phyloP scores from a whole-genome alignment of 768 basidiomycete species.

The Termitomyces sp. region DNA sequence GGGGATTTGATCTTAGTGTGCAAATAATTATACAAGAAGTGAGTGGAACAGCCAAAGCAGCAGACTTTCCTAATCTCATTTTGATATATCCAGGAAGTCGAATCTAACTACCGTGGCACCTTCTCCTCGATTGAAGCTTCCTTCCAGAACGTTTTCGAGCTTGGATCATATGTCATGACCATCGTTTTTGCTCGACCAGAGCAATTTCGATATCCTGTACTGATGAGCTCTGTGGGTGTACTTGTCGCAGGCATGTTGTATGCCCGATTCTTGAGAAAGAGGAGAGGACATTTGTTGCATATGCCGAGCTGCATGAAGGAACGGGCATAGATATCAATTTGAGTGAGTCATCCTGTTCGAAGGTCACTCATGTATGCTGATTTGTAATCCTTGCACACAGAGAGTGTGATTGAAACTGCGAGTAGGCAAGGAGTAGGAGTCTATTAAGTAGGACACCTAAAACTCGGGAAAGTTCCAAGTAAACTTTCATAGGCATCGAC shows the following conservation, averaged over 20 bases:
- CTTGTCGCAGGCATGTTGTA: conserved; percentile 17
- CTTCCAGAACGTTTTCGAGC: conserved; percentile 27
- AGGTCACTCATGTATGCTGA: neutral
- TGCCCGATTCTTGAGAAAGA: conserved; percentile 22
- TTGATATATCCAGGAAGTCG: conserved; percentile 19
- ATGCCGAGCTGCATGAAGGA: conserved; percentile 11
- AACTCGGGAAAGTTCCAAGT: no score
- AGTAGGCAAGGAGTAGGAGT: no score
- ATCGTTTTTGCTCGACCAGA: conserved; percentile 26
- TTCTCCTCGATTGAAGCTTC: conserved; percentile 29
- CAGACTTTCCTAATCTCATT: neutral
- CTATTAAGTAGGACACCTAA: no score
- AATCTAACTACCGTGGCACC: conserved; percentile 18
- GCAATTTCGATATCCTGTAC: conserved; percentile 26
- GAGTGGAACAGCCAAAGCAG: neutral
- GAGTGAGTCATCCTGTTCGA: neutral
- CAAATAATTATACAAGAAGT: conserved; percentile 29
- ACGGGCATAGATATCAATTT: neutral
- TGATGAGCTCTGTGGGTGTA: conserved; percentile 21
- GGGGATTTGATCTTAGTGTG: conserved; percentile 29
- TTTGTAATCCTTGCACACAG: neutral
- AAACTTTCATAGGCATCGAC: neutral
- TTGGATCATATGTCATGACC: conserved; percentile 24
- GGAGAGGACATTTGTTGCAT: conserved; percentile 25
- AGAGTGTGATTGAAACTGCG: neutral